A percentile compares a stretch with the other conserved stretches of the same genome.
phyloP scores from a whole-genome alignment of 2,329 filamentous ascomycete genomes.

The Paramyrothecium roridum region DNA sequence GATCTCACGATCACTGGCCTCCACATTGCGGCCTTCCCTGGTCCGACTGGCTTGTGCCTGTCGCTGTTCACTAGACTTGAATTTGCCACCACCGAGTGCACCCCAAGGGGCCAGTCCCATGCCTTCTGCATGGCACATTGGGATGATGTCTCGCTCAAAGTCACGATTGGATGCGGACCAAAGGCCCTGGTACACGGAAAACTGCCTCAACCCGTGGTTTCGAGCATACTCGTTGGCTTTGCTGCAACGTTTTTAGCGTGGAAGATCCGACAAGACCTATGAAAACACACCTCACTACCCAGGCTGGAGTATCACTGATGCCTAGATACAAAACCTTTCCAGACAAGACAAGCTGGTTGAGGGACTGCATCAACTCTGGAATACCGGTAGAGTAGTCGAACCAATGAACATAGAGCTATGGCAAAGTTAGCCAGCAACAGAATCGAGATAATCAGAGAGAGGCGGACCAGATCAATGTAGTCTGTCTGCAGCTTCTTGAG shows the following conservation, averaged over 20 bases:
- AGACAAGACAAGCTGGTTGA: slow-evolving; percentile 56
- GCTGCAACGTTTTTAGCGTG: slow-evolving; percentile 21
- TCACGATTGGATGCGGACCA: slow-evolving; percentile 37
- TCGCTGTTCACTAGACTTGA: slow-evolving; percentile 36
- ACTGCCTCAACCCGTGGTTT: slow-evolving; percentile 65
- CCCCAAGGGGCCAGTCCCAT: slow-evolving; percentile 60
- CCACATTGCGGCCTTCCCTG: slow-evolving; percentile 31
- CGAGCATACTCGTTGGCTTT: slow-evolving; percentile 68
- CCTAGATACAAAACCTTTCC: slow-evolving; percentile 67
- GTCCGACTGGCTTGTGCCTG: slow-evolving; percentile 3
- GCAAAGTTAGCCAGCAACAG: background rate
- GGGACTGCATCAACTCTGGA: slow-evolving; percentile 64
- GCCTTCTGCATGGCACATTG: slow-evolving; percentile 38
- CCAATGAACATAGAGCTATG: slow-evolving; percentile 58
- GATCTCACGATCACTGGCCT: slow-evolving; percentile 51
- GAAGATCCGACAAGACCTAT: background rate
- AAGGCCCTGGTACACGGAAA: slow-evolving; percentile 48
- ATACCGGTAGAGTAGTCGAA: slow-evolving; percentile 69
- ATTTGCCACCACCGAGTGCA: slow-evolving; percentile 46
- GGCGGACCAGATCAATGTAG: slow-evolving; percentile 62
- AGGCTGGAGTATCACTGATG: slow-evolving; percentile 66
- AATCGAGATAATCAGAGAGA: background rate
- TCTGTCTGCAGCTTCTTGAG: slow-evolving; percentile 61
- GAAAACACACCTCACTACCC: slow-evolving; percentile 50
- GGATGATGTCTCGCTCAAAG: slow-evolving; percentile 40